Base-by-base conservation (phyloP, 495 filamentous ascomycete species). In the Trichodelitschia bisporula region DNA sequence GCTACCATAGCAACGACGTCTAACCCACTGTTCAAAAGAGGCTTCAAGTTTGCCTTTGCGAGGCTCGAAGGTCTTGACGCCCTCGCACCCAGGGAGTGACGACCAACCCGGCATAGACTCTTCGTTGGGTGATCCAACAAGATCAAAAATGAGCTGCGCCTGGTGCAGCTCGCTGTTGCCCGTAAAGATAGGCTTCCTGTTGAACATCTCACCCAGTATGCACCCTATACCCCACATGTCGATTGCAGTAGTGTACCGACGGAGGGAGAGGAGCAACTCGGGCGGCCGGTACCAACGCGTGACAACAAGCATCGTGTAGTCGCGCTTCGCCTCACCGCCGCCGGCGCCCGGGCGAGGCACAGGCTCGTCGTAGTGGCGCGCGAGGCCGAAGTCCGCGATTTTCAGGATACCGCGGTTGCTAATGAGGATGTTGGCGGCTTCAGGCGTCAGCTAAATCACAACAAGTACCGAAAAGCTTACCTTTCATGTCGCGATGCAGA, bases 201-300 rank as follows among this genome's bases (percentile, higher is more conserved):
- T 70, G 36, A 95, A 76, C 86, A 99, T 99, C 50, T 99, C 86
- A 18, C 80, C 86, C 48, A 99, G 93, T 8, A 99, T 80, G 46
- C 86, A 84, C 74, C 84, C 84, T 41, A 90, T 83, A 44, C 86
- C 86, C 86, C 86, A 99, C 59, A 95, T 63, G 51, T 99, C 86
- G 47, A 99, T 91, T 2, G 86, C 82, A 15, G 86, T 76, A 19
- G 86, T 99, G 46, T 99, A 99, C 34, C 60, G 61, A 36, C 74
- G 71, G 8, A 95, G 61, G 28, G 79, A 72, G 20, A 99, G 58
- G 15, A 99, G 58, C 5, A 99, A 60, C 57, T 99, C 86, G 9
- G 86, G 86, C 35, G 86, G 86, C 17, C 86, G 62, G 44, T 99
- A 99, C 86, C 86, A 99, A 33, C 86, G 57, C 21, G 86, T 99